Percentiles rank a stretch among this genome's conserved stretches.
Evolutionary conservation across 1,284 basidiomycete genomes (phyloP).

Genomic region (Trichosporon asahii): DNA sequence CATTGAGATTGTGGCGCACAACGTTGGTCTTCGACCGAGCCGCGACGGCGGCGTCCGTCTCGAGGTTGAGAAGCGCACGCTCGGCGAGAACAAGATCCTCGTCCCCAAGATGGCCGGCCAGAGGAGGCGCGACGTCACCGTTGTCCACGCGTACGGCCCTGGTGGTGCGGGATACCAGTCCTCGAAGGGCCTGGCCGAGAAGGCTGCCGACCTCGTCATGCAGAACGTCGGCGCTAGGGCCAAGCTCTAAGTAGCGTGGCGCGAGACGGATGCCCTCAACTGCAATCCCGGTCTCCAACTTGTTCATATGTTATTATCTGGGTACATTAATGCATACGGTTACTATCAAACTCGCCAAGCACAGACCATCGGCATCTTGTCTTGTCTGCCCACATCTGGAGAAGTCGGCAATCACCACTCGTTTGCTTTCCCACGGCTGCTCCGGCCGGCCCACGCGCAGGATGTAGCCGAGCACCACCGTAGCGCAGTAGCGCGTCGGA

Average conservation of each 20-base stretch:
- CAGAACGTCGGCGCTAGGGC: constrained; percentile 9
- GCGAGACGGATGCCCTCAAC: too few relatives aligned
- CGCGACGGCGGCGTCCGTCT: constrained; percentile 66
- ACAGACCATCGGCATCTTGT: neutral
- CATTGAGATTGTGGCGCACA: constrained; percentile 59
- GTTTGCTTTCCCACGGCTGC: neutral
- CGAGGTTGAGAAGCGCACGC: constrained; percentile 58
- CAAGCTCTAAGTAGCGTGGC: constrained; percentile 14
- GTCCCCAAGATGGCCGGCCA: constrained; percentile 47
- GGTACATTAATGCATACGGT: neutral
- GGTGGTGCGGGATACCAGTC: constrained; percentile 47
- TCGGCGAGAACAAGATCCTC: constrained; percentile 41
- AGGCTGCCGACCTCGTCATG: constrained; percentile 37
- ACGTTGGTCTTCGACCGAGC: constrained; percentile 68
- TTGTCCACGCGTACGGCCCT: constrained; percentile 68
- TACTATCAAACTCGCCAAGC: neutral
- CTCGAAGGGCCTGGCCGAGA: constrained; percentile 43
- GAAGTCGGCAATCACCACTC: neutral
- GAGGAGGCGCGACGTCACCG: constrained; percentile 52
- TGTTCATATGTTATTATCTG: neutral
- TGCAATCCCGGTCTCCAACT: neutral
- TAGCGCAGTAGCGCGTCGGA: neutral
- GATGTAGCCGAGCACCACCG: constrained; percentile 8
- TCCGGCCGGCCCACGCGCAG: neutral
- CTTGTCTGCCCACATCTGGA: neutral